phyloP scores from a whole-genome alignment of 139 green algal genomes.

The Tetratostichococcus sp. region DNA sequence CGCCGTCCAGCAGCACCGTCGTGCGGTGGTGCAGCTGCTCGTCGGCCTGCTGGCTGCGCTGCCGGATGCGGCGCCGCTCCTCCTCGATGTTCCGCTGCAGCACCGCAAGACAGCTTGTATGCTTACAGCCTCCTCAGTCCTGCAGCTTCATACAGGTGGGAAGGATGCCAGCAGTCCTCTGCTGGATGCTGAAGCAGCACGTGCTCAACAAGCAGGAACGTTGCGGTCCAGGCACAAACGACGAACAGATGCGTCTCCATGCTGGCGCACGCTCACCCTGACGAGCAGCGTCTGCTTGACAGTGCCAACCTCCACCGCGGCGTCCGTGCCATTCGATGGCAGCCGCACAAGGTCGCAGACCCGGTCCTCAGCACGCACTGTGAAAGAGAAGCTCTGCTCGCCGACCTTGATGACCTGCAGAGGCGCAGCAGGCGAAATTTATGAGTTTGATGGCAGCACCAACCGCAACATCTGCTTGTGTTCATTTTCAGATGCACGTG shows the following conservation, averaged over 20 bases:
- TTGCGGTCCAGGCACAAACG: too few species aligned
- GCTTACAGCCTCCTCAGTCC: too few species aligned
- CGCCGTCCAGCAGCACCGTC: background rate
- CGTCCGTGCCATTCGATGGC: too few species aligned
- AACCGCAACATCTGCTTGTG: too few species aligned
- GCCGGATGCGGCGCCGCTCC: background rate
- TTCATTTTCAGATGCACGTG: too few species aligned
- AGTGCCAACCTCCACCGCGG: background rate
- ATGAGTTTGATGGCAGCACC: background rate
- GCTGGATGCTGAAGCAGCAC: too few species aligned
- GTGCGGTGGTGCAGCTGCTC: background rate
- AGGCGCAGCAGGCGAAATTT: background rate
- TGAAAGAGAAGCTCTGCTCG: background rate
- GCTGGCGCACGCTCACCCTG: background rate
- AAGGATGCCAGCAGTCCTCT: too few species aligned
- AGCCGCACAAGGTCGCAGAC: background rate
- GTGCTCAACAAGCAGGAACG: too few species aligned
- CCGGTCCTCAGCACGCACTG: background rate
- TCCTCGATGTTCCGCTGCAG: background rate
- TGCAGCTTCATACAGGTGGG: too few species aligned
- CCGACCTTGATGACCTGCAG: background rate
- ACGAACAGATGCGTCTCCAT: too few species aligned
- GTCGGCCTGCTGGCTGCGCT: background rate
- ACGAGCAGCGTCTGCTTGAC: background rate
- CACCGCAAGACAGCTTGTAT: background rate